Evolutionary conservation across 2,329 filamentous ascomycete genomes (phyloP), one percentile per base, ranked within the genome.

Genomic region (Pestalotiopsis sp.): DNA sequence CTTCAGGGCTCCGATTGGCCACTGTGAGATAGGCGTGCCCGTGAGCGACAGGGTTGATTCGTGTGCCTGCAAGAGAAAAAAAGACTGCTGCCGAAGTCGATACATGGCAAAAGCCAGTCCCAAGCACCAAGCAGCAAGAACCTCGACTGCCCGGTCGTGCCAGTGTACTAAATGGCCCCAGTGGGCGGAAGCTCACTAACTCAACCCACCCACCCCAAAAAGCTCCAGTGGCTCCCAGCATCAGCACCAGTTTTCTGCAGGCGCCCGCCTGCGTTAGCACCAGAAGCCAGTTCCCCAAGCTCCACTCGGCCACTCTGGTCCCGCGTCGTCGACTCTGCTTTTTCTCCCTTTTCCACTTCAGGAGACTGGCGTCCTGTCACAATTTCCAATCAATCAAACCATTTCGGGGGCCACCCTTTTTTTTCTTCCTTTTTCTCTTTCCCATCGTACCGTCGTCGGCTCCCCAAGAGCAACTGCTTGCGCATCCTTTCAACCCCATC

Each of bases 351-450:
- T 68, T 67, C 63, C 69, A 31, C 58, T 64, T 68, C 60, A 45
- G 68, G 66, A 67, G 52, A 67, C 66, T 65, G 68, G 65, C 68
- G 70, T 71, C 75, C 75, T 73, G 73, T 75, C 73, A 72, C 75
- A 76, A 76, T 76, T 75, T 73, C 66, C 65, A 39, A 67, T 67
- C 63, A 56, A 57, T 49, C 41, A 66, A 63, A 38, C 36, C 27
- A 52, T 52, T 52, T 52, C 23, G 20, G n/a, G 38, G 67, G 71
- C 73, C 75, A 72, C 74, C 74, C 75, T 76, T 75, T 78, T 78
- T 75, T 71, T 68, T 71, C 74, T 74, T 75, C 72, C 70, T 70
- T 70, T 73, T 74, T 70, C 69, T 71, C 74, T 74, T 75, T 72
- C 70, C 70, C 69, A 72, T 74, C 70, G 25, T 49, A 59, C 52